Base-by-base conservation (phyloP, 345 rosid genomes). In the Euphorbia peplus region DNA sequence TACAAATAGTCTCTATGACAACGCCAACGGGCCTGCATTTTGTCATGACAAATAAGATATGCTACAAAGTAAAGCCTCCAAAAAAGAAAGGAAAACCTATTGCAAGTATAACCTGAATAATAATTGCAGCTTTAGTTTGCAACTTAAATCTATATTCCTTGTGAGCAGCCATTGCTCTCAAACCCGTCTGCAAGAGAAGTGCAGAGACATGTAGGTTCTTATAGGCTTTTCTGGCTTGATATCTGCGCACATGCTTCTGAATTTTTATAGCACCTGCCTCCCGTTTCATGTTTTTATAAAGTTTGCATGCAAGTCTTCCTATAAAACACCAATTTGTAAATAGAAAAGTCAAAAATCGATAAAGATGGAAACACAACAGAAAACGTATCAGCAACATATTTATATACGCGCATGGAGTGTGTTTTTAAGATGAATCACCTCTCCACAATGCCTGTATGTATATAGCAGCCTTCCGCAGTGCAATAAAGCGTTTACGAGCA, bases 191-290 rank as follows among this genome's bases (percentile, higher is more conserved):
- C 72, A 90, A 42, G 51, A 69, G 26, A 61, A 85, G 83, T 11
- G 88, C 83, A 25, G 87, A 82, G 37, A 71, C 50, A 70, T 85
- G 84, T 26, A 83, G 87, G 48, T 75, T 76, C 57, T 85, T 85
- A 68, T 85, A 90, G 35, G 84, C 44, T 71, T 77, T 70, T 75
- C 88, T 81, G 28, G 91, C 72, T 64, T 73, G 71, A 66, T 81
- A 73, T 78, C 75, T 75, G 11, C 93, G 80, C 14, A 62, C 51
- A 70, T 85, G 79, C 86, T 85, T 90, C 79, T 90, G 96, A 69
- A 90, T 85, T 78, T 88, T 90, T 63, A 85, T 60, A 62, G 89
- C 86, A 74, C 87, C 87, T 30, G 88, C 88, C 77, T 90, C 73
- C 73, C 82, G 71, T 71, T 78, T 86, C 78, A 80, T 69, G 51